Percentiles rank a stretch among this genome's conserved stretches.
phyloP scores from a whole-genome alignment of 441 rosid species.

The Erodium chrysanthum region DNA sequence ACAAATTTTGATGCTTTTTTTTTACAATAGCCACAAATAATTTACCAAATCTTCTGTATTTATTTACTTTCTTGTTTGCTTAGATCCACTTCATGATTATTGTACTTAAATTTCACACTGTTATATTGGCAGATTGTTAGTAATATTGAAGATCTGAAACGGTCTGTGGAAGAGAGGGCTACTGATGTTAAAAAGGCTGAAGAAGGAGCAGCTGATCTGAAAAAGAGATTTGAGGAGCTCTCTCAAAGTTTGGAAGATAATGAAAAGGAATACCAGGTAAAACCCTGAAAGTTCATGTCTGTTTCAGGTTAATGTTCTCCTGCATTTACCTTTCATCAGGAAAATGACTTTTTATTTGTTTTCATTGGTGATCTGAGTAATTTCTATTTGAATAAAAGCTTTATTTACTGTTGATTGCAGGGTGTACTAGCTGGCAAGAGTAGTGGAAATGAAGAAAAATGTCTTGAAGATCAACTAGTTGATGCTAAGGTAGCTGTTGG shows the following conservation, averaged over 20 bases:
- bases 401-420: slow-evolving; percentile 31
- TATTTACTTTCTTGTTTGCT: not conserved
- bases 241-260: slow-evolving; percentile 55
- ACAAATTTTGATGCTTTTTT: slow-evolving; percentile 3
- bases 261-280: slow-evolving; percentile 91
- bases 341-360: not conserved
- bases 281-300: slow-evolving; percentile 1
- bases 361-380: not conserved
- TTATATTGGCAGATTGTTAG: slow-evolving; percentile 41
- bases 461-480: slow-evolving; percentile 88
- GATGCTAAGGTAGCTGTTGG: slow-evolving; percentile 94
- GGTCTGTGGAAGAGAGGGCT: slow-evolving; percentile 63
- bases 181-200: slow-evolving; percentile 64
- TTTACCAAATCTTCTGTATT: not conserved
- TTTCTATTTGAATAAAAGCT: too few species aligned
- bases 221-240: slow-evolving; percentile 56
- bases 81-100: not conserved
- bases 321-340: slow-evolving; percentile 9
- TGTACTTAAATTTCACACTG: slow-evolving; percentile 13
- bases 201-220: slow-evolving; percentile 71
- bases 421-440: slow-evolving; percentile 95
- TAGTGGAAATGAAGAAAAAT: slow-evolving; percentile 86
- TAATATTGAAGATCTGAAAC: slow-evolving; percentile 69
- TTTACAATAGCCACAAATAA: not conserved
- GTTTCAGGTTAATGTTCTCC: slow-evolving; percentile 9